Conservation (phyloP, 2,329 filamentous ascomycete species). For the Paracamarosporium sp. region DNA sequence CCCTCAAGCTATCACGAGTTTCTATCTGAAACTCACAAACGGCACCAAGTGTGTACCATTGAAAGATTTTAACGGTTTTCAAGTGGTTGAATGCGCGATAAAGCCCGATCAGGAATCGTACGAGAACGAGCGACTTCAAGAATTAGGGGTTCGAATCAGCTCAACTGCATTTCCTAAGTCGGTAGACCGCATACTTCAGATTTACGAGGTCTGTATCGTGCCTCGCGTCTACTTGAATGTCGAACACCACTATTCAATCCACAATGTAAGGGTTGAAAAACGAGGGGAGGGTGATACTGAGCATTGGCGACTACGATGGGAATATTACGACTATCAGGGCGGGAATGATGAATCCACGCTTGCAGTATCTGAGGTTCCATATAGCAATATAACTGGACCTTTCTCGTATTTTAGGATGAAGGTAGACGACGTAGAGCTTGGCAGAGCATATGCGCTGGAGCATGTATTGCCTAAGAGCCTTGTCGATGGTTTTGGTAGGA, state of each 20-base stretch:
- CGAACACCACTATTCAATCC: conserved; percentile 7
- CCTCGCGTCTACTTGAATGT: background rate
- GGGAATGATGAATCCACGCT: background rate
- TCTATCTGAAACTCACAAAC: conserved; percentile 25
- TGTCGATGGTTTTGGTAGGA: conserved; percentile 13
- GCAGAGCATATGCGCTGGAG: conserved; percentile 40
- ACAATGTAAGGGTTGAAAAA: conserved; percentile 19
- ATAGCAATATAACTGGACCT: conserved; percentile 42
- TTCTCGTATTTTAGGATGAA: conserved; percentile 41
- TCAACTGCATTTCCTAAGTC: conserved; percentile 3
- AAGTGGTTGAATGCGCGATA: background rate
- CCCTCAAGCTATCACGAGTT: background rate
- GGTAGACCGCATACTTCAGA: conserved; percentile 9
- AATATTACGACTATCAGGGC: conserved; percentile 3
- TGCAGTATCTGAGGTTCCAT: conserved; percentile 23
- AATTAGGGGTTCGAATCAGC: conserved; percentile 30
- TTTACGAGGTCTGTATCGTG: conserved; percentile 25
- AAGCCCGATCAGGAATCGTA: background rate
- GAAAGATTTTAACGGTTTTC: background rate
- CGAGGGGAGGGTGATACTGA: conserved; percentile 20
- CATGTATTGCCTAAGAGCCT: conserved; percentile 22
- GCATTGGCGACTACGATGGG: conserved; percentile 38
- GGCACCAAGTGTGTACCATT: conserved; percentile 7
- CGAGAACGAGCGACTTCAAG: conserved; percentile 20
- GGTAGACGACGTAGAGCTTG: conserved; percentile 26